Conservation (phyloP, 1,284 basidiomycete genomes). For the Mrakiaceae sp. region DNA sequence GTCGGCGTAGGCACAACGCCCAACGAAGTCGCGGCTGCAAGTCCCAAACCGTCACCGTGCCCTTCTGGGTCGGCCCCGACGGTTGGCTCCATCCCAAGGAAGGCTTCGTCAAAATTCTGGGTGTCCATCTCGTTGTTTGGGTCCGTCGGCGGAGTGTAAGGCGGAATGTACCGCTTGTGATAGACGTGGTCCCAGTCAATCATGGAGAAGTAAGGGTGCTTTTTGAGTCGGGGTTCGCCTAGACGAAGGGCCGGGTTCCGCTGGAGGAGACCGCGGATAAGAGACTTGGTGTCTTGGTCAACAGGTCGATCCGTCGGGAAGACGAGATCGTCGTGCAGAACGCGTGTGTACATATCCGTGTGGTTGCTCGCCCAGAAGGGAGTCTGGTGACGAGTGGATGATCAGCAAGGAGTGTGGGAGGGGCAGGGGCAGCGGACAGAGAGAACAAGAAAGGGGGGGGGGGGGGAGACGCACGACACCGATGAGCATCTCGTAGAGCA, state of each 20-base stretch:
- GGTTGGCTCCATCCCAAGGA: slow-evolving; percentile 82
- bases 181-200: slow-evolving; percentile 82
- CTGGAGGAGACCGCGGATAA: slow-evolving; percentile 86
- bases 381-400: background rate
- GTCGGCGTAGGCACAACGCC: background rate
- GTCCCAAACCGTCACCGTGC: slow-evolving; percentile 10
- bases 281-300: slow-evolving; percentile 86
- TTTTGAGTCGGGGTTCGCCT: slow-evolving; percentile 79
- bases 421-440: background rate
- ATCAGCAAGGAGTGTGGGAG: background rate
- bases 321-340: slow-evolving; percentile 72
- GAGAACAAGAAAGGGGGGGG: background rate
- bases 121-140: slow-evolving; percentile 88
- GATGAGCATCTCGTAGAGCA: slow-evolving; percentile 77
- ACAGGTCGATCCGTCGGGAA: slow-evolving; percentile 83
- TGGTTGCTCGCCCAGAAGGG: slow-evolving; percentile 14
- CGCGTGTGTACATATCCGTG: slow-evolving; percentile 74
- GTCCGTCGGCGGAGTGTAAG: slow-evolving; percentile 92
- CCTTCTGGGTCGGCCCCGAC: slow-evolving; percentile 30
- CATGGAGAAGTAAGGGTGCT: slow-evolving; percentile 83
- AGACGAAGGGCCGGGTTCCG: slow-evolving; percentile 80
- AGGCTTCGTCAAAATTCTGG: slow-evolving; percentile 94
- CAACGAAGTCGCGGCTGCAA: slow-evolving; percentile 2
- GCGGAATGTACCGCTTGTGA: slow-evolving; percentile 69
- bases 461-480: slow-evolving; percentile 25